Conservation (phyloP, 768 basidiomycete species). For the Pisolithus albus region DNA sequence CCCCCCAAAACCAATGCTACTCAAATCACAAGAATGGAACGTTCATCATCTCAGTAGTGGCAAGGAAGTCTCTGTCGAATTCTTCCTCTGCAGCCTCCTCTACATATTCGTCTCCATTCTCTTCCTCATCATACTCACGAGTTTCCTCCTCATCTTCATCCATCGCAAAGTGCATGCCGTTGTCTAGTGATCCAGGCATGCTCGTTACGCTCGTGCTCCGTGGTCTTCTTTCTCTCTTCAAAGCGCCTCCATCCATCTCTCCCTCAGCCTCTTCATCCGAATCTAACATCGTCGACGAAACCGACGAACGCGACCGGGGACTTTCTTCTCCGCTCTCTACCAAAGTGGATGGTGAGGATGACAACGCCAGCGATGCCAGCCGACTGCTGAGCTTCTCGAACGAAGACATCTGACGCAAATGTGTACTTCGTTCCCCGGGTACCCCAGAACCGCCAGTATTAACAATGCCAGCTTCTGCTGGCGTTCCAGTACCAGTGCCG, state of each 20-base stretch:
- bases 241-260: constrained; percentile 33
- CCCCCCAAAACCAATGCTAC: not conserved
- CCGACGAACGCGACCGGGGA: constrained; percentile 48
- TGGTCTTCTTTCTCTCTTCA: constrained; percentile 33
- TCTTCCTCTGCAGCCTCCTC: constrained; percentile 64
- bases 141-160: constrained; percentile 35
- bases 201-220: constrained; percentile 67
- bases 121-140: constrained; percentile 28
- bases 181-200: constrained; percentile 78
- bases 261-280: constrained; percentile 45
- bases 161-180: constrained; percentile 48
- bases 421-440: constrained; percentile 30
- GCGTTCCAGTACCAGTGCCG: not conserved
- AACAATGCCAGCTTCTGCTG: not conserved
- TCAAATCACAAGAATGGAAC: constrained; percentile 51
- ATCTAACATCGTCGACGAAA: constrained; percentile 42
- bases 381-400: constrained; percentile 64
- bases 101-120: constrained; percentile 23
- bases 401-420: constrained; percentile 68
- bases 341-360: constrained; percentile 13
- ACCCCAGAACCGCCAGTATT: constrained; percentile 13
- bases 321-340: constrained; percentile 40
- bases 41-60: constrained; percentile 78
- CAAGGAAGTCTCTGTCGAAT: constrained; percentile 74
- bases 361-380: constrained; percentile 43